Evolutionary conservation across 2,329 filamentous ascomycete genomes (phyloP), one percentile per base, ranked within the genome.

Genomic region (Huntiella omanensis): DNA sequence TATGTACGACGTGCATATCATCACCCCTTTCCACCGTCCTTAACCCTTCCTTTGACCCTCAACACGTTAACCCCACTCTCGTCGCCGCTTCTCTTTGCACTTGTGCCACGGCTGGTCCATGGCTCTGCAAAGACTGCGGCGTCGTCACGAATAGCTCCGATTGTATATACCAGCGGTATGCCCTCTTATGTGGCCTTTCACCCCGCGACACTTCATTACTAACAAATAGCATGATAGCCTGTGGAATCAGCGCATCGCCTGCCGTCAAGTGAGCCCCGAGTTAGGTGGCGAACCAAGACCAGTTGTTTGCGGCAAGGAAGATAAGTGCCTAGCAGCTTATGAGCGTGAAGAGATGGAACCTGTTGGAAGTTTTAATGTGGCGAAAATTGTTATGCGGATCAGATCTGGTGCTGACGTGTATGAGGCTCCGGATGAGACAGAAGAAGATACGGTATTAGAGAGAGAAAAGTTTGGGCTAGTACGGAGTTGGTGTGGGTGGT

Each of bases 401-500:
- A 73, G 71, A 50, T 77, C 95, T 0, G 88, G 87, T 1, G 82
- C 80, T 4, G 84, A 80, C 51, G 88, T 95, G 10, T 80, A 81
- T 51, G 84, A 94, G 58, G 86, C 79, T 64, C 81, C 83, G 52
- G 84, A 88, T 56, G 84, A 92, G 61, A 70, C 73, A 28, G 22
- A 28, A 28, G 22, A 28, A 8, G 22, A 28, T 28, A 28, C 70
- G 48, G 80, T 81, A 53, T 64, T 95, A 19, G 69, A 69, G 12
- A 66, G 80, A 17, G 88, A 96, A 61, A 70, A 78, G 46, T 66
- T 66, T 11, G 83, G 83, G 1, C 61, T 63, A 42, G 68, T 76
- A 48, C 71, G 87, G 50, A 86, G 82, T 57, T 94, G 85, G 84
- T 96, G 87, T 60, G 84, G 82, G 0, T 95, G 88, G 87, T 96